A percentile compares a stretch with the other conserved stretches of the same genome.
Conservation (phyloP, 805 yeast genomes). For the Komagataella mondaviorum region DNA sequence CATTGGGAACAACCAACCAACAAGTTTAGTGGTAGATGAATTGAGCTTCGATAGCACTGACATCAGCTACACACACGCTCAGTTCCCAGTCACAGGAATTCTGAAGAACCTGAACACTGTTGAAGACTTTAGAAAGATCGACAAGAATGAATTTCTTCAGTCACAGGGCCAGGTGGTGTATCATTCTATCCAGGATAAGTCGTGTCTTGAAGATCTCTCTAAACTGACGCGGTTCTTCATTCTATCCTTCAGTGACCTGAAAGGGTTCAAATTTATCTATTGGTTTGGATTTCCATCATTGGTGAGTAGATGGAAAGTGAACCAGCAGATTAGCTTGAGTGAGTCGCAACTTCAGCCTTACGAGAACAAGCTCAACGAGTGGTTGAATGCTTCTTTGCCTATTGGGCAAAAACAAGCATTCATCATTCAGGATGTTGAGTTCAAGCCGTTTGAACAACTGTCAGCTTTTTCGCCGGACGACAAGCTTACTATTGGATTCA, state of each 20-base stretch:
- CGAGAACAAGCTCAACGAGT: background rate
- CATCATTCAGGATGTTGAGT: background rate
- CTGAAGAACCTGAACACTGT: constrained; percentile 62
- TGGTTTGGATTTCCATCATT: constrained; percentile 81
- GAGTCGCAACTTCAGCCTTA: background rate
- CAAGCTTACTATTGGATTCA: constrained; percentile 3
- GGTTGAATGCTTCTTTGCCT: constrained; percentile 5
- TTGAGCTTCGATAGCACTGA: constrained; percentile 16
- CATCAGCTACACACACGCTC: background rate
- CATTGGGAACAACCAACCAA: constrained; percentile 14
- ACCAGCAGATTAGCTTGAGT: background rate
- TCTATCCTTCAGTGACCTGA: constrained; percentile 75
- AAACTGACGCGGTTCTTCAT: constrained; percentile 29
- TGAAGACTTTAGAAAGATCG: constrained; percentile 65
- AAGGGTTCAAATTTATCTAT: constrained; percentile 75
- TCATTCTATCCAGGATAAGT: constrained; percentile 17
- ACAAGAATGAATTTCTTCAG: constrained; percentile 43
- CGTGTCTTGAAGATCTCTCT: constrained; percentile 24
- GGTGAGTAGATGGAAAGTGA: constrained; percentile 32
- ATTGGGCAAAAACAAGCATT: constrained; percentile 6
- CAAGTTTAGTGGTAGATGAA: constrained; percentile 16
- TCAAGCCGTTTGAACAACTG: constrained; percentile 5
- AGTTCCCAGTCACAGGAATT: constrained; percentile 18
- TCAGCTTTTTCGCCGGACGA: background rate
- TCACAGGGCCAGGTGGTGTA: constrained; percentile 1